Conservation (phyloP, 2,329 filamentous ascomycete genomes). For the Colletotrichum nymphaeae region DNA sequence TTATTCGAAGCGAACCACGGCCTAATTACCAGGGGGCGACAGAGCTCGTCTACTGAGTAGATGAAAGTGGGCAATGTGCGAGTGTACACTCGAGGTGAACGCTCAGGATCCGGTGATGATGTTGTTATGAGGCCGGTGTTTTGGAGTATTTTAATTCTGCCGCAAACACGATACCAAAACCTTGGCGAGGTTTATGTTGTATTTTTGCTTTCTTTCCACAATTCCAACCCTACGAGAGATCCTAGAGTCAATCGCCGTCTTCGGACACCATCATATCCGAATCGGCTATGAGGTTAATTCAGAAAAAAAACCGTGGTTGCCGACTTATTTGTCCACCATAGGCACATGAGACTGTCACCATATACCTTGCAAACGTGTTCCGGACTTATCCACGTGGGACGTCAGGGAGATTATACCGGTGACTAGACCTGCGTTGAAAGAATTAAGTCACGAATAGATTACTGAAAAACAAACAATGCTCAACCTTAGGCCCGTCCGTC, state of each 20-base stretch:
- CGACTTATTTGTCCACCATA: neutral
- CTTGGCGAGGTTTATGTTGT: neutral
- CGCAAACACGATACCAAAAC: slow-evolving; percentile 20
- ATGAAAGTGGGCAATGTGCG: neutral
- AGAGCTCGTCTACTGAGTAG: neutral
- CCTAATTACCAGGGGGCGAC: neutral
- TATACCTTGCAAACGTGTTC: neutral
- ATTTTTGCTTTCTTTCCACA: neutral
- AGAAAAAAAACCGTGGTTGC: neutral
- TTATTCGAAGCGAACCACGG: slow-evolving; percentile 3
- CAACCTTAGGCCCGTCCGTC: neutral
- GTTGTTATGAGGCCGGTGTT: neutral
- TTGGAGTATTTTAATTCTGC: neutral
- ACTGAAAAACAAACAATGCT: neutral
- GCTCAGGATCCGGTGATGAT: neutral
- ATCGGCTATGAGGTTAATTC: neutral
- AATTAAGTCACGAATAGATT: neutral
- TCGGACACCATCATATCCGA: neutral
- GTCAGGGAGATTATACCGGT: neutral
- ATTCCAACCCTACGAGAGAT: too few relatives aligned
- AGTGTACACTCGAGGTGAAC: too few relatives aligned
- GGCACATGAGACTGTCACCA: neutral
- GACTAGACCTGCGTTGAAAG: neutral
- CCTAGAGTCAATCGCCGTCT: neutral
- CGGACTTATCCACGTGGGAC: neutral